These are phyloP conservation scores for Melaleuca alternifolia DNA, from an alignment of 345 rosid genomes.

Conservation along the genomic window DNA sequence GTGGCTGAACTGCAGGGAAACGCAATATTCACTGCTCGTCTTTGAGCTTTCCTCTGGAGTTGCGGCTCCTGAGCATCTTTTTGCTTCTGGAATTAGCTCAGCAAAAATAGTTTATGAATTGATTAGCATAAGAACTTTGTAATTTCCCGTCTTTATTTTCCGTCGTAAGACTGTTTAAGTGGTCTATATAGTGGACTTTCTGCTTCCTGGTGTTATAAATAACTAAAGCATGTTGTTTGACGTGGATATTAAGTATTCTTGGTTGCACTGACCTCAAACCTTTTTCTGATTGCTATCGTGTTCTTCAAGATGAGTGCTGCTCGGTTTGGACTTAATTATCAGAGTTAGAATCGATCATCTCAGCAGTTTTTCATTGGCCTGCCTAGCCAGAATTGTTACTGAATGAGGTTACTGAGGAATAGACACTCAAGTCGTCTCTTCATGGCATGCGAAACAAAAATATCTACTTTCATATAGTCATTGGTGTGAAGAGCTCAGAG, in stretches of 20 bases:
- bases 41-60: neutral
- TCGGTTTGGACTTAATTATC: neutral
- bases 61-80: neutral
- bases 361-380: neutral
- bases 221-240: neutral
- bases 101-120: neutral
- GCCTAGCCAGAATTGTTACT: neutral
- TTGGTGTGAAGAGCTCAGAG: neutral
- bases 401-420: neutral
- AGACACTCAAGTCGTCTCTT: conserved; percentile 1
- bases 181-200: neutral
- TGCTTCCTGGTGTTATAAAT: neutral
- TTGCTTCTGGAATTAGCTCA: neutral
- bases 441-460: conserved; percentile 1
- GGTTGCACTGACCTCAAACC: neutral
- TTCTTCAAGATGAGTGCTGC: neutral
- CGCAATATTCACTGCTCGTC: neutral
- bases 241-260: neutral
- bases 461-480: neutral
- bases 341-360: neutral
- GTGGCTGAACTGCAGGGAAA: neutral
- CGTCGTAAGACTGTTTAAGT: neutral
- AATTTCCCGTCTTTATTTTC: neutral
- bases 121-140: neutral
- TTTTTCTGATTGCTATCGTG: neutral